Conservation (phyloP, 139 green algal genomes). For the Trebouxia sp. region DNA sequence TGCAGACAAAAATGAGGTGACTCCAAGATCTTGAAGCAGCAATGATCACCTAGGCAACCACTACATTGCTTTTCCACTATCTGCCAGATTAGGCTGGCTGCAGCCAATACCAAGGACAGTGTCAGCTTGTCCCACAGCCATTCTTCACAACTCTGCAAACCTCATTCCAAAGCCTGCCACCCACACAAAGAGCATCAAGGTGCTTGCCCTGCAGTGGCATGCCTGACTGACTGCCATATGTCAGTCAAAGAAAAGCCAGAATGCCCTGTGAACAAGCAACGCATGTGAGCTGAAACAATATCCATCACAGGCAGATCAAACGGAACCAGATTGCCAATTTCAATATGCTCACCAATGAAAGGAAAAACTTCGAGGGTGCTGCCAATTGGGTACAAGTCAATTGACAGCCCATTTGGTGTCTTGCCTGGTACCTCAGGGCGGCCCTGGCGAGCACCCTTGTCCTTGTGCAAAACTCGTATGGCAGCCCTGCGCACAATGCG, state of each 20-base stretch:
- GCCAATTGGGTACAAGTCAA: background rate
- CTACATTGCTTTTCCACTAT: no score
- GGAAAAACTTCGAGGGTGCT: background rate
- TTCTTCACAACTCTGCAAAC: no score
- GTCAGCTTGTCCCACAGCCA: no score
- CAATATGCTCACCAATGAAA: background rate
- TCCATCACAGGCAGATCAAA: background rate
- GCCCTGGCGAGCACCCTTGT: background rate
- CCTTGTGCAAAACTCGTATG: background rate
- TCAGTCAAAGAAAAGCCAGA: background rate
- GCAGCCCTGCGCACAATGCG: background rate
- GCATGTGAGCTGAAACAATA: background rate
- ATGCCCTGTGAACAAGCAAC: background rate
- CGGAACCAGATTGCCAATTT: background rate
- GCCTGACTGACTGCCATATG: background rate
- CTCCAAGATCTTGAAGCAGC: no score
- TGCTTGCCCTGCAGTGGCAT: no score
- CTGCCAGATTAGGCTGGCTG: no score
- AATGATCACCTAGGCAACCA: no score
- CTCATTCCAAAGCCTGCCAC: no score
- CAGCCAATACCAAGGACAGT: no score
- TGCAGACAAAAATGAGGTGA: no score
- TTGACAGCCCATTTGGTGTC: conserved; percentile 3
- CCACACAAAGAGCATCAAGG: no score
- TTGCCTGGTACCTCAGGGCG: background rate